Percentiles rank a stretch among this genome's conserved stretches.
phyloP scores from a whole-genome alignment of 208 protist genomes.

The Herpetomonas tarakana region DNA sequence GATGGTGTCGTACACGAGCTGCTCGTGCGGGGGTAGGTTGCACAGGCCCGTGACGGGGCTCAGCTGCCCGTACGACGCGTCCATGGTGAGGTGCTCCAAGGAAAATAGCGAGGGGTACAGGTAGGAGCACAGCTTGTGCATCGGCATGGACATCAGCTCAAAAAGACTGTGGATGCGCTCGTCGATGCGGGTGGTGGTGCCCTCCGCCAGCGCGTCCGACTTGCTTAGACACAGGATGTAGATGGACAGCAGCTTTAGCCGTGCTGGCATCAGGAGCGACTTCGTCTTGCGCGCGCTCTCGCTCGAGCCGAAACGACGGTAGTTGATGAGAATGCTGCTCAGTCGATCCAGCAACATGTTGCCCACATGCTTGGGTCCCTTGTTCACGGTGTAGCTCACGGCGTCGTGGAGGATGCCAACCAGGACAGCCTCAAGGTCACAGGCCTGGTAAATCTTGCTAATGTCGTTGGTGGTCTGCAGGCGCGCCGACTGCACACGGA shows the following conservation, averaged over 20 bases:
- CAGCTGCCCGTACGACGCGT: slow-evolving; percentile 37
- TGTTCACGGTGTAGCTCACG: slow-evolving; percentile 65
- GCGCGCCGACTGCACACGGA: slow-evolving; percentile 85
- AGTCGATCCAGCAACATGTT: slow-evolving; percentile 42
- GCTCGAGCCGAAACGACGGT: slow-evolving; percentile 70
- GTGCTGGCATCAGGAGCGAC: slow-evolving; percentile 90
- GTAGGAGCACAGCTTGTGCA: slow-evolving; percentile 65
- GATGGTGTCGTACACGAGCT: slow-evolving; percentile 76
- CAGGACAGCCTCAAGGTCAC: slow-evolving; percentile 84
- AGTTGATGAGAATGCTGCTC: slow-evolving; percentile 72
- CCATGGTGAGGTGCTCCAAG: slow-evolving; percentile 45
- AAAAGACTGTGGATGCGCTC: slow-evolving; percentile 71
- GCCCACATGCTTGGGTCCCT: slow-evolving; percentile 63
- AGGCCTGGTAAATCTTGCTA: slow-evolving; percentile 59
- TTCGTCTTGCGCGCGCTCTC: slow-evolving; percentile 24
- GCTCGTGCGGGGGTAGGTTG: slow-evolving; percentile 53
- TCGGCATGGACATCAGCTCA: slow-evolving; percentile 66
- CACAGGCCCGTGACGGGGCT: slow-evolving; percentile 49
- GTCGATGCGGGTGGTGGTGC: slow-evolving; percentile 78
- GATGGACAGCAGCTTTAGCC: slow-evolving; percentile 90
- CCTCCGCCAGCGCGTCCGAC: slow-evolving; percentile 70
- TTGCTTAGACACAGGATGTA: slow-evolving; percentile 85
- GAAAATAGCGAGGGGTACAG: slow-evolving; percentile 86
- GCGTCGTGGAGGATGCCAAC: slow-evolving; percentile 54
- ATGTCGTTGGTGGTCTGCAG: slow-evolving; percentile 51